Conservation (phyloP, 208 protist species). For the Crithidia thermophila region DNA sequence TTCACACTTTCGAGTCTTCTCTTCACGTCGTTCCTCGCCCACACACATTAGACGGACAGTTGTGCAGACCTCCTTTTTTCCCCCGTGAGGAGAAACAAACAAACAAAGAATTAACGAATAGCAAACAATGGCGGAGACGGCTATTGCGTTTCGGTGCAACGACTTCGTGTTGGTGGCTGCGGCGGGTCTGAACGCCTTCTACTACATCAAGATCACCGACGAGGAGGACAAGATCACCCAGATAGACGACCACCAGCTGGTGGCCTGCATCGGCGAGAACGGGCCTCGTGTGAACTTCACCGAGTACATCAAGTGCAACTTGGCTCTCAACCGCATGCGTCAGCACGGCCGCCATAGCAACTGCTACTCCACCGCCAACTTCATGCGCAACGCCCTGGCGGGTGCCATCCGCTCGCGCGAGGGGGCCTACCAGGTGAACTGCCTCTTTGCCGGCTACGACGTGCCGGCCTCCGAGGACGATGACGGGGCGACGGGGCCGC, state of each 20-base stretch:
- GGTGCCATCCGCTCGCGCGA: conserved; percentile 80
- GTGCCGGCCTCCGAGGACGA: conserved; percentile 70
- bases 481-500: conserved; percentile 53
- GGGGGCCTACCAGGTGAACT: conserved; percentile 90
- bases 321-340: conserved; percentile 85
- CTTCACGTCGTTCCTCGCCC: too few species aligned
- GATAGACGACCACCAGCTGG: conserved; percentile 88
- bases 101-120: background rate
- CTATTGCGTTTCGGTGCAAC: conserved; percentile 89
- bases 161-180: conserved; percentile 86
- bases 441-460: conserved; percentile 93
- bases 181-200: conserved; percentile 84
- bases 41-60: too few species aligned
- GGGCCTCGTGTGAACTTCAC: conserved; percentile 93
- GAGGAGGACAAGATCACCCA: conserved; percentile 93
- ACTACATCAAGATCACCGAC: conserved; percentile 94
- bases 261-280: conserved; percentile 89
- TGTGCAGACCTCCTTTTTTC: too few species aligned
- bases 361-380: conserved; percentile 87
- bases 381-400: conserved; percentile 87
- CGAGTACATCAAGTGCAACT: conserved; percentile 94
- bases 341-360: conserved; percentile 83
- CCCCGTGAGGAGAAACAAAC: too few species aligned
- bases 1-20: too few species aligned
- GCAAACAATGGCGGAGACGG: conserved; percentile 81